Conservation (phyloP, 495 filamentous ascomycete species). For the Neurospora sp. region DNA sequence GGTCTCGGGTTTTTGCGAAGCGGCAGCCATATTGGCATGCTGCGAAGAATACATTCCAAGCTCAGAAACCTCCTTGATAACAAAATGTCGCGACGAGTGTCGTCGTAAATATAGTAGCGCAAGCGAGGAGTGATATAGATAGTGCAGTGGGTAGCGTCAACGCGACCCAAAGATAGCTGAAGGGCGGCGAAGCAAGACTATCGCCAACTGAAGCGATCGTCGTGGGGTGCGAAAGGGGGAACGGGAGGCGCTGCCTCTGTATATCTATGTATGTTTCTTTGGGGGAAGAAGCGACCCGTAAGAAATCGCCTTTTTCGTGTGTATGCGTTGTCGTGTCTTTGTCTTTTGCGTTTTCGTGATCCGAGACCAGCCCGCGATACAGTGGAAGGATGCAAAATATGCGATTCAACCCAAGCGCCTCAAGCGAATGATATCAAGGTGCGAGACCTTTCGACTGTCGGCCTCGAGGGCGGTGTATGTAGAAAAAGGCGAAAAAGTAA, state of each 20-base stretch:
- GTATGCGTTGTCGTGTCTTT: constrained; percentile 3
- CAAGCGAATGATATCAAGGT: constrained; percentile 19
- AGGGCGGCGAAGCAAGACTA: constrained; percentile 3
- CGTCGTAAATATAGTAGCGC: neutral
- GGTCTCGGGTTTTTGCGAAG: constrained; percentile 83
- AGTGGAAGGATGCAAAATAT: constrained; percentile 11
- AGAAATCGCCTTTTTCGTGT: neutral
- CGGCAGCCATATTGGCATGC: constrained; percentile 38
- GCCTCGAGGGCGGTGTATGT: neutral
- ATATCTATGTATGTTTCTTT: neutral
- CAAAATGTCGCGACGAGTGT: neutral
- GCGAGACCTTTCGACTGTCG: constrained; percentile 2
- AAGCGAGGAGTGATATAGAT: constrained; percentile 6
- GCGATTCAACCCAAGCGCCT: constrained; percentile 17
- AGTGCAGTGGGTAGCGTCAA: constrained; percentile 4
- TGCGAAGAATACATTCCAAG: constrained; percentile 41
- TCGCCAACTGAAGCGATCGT: constrained; percentile 7
- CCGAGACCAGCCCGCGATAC: constrained; percentile 30
- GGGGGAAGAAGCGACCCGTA: neutral
- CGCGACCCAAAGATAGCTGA: constrained; percentile 6
- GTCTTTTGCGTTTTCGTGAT: constrained; percentile 6
- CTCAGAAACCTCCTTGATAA: constrained; percentile 11
- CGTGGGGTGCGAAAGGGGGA: neutral
- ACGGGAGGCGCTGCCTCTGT: constrained; percentile 11
- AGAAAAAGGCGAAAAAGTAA: neutral